Conservation (phyloP, 495 filamentous ascomycete genomes). For the Hypoxylon fragiforme region DNA sequence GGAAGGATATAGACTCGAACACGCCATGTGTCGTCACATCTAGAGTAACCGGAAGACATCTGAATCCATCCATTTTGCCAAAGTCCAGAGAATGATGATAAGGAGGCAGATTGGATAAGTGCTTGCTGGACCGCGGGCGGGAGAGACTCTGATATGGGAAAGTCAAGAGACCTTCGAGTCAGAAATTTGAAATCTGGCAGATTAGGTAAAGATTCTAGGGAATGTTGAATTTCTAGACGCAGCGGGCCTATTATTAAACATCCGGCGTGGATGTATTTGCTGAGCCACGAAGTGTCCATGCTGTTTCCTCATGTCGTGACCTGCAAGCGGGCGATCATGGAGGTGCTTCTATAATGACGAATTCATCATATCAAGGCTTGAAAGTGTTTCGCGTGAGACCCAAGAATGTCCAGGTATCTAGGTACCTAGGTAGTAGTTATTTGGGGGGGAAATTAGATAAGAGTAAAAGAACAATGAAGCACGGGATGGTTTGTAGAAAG, state of each 20-base stretch:
- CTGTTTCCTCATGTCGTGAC: not conserved
- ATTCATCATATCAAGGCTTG: too few species aligned
- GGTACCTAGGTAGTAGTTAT: too few species aligned
- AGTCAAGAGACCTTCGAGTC: slow-evolving; percentile 8
- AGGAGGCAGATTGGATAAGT: slow-evolving; percentile 32
- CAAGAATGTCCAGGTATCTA: too few species aligned
- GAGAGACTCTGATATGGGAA: slow-evolving; percentile 14
- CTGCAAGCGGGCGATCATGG: too few species aligned
- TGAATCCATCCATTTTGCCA: slow-evolving; percentile 47
- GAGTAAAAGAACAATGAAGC: not conserved
- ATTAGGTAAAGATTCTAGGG: slow-evolving; percentile 5
- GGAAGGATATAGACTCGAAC: slow-evolving; percentile 69
- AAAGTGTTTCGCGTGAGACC: too few species aligned
- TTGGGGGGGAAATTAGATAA: too few species aligned
- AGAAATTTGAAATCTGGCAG: slow-evolving; percentile 34
- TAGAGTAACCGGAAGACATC: slow-evolving; percentile 37
- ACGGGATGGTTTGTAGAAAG: too few species aligned
- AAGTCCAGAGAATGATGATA: slow-evolving; percentile 35
- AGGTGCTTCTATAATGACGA: too few species aligned
- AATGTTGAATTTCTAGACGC: not conserved
- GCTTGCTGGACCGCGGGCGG: slow-evolving; percentile 33
- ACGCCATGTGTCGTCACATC: slow-evolving; percentile 31
- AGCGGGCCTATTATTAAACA: slow-evolving; percentile 38
- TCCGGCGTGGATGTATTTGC: slow-evolving; percentile 43
- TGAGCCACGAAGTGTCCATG: slow-evolving; percentile 17